phyloP scores from a whole-genome alignment of 768 basidiomycete species.

The Hortiboletus flavorubellus region DNA sequence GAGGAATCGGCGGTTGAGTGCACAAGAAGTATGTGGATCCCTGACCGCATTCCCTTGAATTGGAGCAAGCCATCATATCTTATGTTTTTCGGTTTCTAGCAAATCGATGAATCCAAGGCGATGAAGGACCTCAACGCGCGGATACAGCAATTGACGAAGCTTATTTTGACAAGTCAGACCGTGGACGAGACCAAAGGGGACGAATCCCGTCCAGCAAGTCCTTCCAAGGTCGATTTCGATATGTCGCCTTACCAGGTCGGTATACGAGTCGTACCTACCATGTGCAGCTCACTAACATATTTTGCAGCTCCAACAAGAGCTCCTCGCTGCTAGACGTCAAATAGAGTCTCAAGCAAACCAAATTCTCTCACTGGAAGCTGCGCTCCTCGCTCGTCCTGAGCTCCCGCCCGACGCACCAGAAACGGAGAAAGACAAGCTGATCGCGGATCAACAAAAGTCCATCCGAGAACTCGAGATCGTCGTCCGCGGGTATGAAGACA shows the following conservation, averaged over 20 bases:
- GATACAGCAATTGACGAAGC: constrained; percentile 78
- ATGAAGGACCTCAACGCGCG: constrained; percentile 79
- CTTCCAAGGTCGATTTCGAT: constrained; percentile 86
- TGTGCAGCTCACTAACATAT: background rate
- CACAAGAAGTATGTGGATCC: constrained; percentile 38
- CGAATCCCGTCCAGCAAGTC: constrained; percentile 76
- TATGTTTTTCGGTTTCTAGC: constrained; percentile 37
- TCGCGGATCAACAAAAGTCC: constrained; percentile 68
- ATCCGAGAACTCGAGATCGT: constrained; percentile 77
- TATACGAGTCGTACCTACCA: background rate
- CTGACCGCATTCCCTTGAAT: background rate
- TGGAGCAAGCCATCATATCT: background rate
- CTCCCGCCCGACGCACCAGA: constrained; percentile 64
- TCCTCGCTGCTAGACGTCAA: constrained; percentile 72
- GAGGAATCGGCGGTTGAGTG: constrained; percentile 41
- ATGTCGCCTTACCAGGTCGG: constrained; percentile 80
- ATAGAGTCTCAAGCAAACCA: constrained; percentile 79
- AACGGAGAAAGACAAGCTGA: constrained; percentile 69
- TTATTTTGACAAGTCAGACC: constrained; percentile 82
- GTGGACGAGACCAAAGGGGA: constrained; percentile 67
- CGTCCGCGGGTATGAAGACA: constrained; percentile 69
- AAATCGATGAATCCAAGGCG: constrained; percentile 81
- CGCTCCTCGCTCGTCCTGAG: constrained; percentile 67
- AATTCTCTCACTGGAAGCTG: constrained; percentile 78
- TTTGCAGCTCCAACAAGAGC: constrained; percentile 77